A percentile compares a stretch with the other conserved stretches of the same genome.
phyloP scores from a whole-genome alignment of 139 green algal species.

The Spirogloea muscicola region DNA sequence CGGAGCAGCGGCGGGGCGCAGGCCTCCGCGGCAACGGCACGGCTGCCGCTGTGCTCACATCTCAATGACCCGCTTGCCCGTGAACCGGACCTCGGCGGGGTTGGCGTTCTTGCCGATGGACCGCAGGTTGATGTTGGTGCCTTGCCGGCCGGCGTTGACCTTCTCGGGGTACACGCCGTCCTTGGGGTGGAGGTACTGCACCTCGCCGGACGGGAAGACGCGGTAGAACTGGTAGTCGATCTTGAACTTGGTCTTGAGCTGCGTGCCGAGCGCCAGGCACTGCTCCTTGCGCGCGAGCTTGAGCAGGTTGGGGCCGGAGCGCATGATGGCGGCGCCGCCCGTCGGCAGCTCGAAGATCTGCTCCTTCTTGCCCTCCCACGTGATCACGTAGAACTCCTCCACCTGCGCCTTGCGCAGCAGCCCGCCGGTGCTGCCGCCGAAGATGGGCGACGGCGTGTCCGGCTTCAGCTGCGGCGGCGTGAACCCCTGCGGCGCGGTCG shows the following conservation, averaged over 20 bases:
- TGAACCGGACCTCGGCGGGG: constrained; percentile 87
- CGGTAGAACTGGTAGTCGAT: constrained; percentile 83
- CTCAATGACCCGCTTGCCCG: constrained; percentile 63
- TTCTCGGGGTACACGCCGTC: constrained; percentile 98
- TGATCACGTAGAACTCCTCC: constrained; percentile 48
- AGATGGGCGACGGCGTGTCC: constrained; percentile 88
- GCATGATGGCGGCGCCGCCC: constrained; percentile 95
- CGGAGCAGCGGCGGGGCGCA: no score
- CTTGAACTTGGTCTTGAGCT: constrained; percentile 98
- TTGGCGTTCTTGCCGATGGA: constrained; percentile 93
- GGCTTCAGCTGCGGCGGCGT: constrained; percentile 78
- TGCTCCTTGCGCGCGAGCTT: constrained; percentile 98
- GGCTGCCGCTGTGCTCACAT: no score
- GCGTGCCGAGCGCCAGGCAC: constrained; percentile 87
- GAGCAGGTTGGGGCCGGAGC: constrained; percentile 93
- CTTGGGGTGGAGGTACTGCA: constrained; percentile 97
- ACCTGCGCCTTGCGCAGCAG: constrained; percentile 85
- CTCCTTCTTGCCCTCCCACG: constrained; percentile 80
- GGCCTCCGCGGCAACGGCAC: no score
- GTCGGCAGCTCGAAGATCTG: constrained; percentile 99
- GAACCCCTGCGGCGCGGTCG: constrained; percentile 53
- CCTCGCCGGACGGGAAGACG: constrained; percentile 71
- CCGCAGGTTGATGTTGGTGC: constrained; percentile 83
- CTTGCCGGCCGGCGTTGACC: constrained; percentile 86
- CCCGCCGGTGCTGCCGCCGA: constrained; percentile 93